These are phyloP conservation scores for Sclerotinia sclerotiorum DNA, from an alignment of 2,329 filamentous ascomycete species.

Conservation along the genomic window DNA sequence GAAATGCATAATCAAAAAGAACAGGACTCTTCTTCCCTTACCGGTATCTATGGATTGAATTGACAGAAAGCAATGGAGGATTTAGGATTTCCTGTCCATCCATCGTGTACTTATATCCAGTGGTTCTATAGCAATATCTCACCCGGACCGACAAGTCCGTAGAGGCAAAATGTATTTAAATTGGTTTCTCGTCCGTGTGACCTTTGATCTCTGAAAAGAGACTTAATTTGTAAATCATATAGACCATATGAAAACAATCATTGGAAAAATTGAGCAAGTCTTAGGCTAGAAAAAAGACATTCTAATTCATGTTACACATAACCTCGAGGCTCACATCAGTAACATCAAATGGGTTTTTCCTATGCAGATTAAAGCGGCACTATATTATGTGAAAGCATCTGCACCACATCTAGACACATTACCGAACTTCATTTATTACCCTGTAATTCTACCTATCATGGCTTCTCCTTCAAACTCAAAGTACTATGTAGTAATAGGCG, in stretches of 20 bases:
- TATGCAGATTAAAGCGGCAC: too few relatives aligned
- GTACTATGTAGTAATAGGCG: constrained; percentile 44
- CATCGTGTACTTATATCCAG: not conserved
- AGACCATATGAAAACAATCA: not conserved
- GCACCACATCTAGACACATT: not conserved
- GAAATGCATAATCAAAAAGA: not conserved
- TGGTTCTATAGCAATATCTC: constrained; percentile 38
- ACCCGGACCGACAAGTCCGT: constrained; percentile 16
- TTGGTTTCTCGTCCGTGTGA: constrained; percentile 4
- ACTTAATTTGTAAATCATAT: not conserved
- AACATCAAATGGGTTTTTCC: too few relatives aligned
- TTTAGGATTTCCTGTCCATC: not conserved
- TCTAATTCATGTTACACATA: not conserved
- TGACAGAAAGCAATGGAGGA: not conserved
- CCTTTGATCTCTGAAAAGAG: not conserved
- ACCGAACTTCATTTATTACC: not conserved
- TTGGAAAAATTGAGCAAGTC: not conserved
- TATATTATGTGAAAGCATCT: not conserved
- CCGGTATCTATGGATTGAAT: not conserved
- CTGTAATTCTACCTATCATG: not conserved
- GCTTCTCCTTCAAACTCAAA: not conserved
- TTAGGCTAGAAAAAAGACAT: fast-evolving
- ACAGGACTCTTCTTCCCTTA: not conserved
- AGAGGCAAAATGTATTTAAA: constrained; percentile 12
- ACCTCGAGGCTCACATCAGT: not conserved